phyloP scores from a whole-genome alignment of 202 grass and related monocot species.

The Zoysia matrella region DNA sequence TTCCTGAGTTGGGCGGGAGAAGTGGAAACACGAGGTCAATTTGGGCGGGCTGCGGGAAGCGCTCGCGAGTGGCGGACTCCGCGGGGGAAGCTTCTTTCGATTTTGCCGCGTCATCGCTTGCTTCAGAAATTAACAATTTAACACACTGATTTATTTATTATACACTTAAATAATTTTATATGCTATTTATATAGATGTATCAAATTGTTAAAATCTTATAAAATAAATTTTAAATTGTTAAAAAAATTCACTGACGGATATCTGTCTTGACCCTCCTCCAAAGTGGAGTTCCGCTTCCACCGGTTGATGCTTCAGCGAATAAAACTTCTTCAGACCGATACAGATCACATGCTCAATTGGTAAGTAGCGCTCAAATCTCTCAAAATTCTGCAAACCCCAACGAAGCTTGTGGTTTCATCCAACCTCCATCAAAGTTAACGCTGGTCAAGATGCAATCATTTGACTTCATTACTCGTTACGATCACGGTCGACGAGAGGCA shows the following conservation, averaged over 20 bases:
- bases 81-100: neutral
- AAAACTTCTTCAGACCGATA: neutral
- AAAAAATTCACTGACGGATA: neutral
- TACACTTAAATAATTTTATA: no score
- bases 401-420: neutral
- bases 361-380: neutral
- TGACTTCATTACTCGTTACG: neutral
- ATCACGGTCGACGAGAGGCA: neutral
- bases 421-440: neutral
- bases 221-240: no score
- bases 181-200: no score
- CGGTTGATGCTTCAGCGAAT: neutral
- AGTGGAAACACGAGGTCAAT: slow-evolving; percentile 33
- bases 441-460: neutral
- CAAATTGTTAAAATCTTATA: no score
- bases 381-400: neutral
- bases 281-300: neutral
- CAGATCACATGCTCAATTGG: neutral
- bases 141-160: no score
- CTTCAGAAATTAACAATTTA: neutral
- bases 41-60: slow-evolving; percentile 5
- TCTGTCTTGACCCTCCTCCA: neutral
- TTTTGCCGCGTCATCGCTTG: slow-evolving; percentile 35
- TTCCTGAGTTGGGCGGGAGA: neutral
- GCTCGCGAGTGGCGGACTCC: neutral